A percentile compares a stretch with the other conserved stretches of the same genome.
Evolutionary conservation across 331 rosid genomes (phyloP).

Genomic region (Acacia concinna): DNA sequence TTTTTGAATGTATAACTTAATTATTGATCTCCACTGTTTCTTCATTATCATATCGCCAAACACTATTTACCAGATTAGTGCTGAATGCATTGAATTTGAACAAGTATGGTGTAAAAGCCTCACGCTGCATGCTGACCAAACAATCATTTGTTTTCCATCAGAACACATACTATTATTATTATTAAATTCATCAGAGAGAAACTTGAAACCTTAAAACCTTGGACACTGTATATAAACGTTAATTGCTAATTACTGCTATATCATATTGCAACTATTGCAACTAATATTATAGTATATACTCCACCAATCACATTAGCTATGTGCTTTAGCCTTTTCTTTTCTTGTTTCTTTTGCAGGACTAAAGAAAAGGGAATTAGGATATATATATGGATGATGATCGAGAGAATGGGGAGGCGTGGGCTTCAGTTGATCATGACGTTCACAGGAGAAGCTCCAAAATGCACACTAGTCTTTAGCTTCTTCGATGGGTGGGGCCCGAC

Average conservation of each 20-base stretch:
- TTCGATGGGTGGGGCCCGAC: constrained; percentile 33
- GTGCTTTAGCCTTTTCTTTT: neutral
- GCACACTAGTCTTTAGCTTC: constrained; percentile 37
- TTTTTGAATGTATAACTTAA: neutral
- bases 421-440: constrained; percentile 13
- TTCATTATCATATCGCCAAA: neutral
- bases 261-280: neutral
- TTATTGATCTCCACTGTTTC: neutral
- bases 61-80: no score
- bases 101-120: neutral
- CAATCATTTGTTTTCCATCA: neutral
- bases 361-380: neutral
- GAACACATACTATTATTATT: neutral
- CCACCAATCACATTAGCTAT: neutral
- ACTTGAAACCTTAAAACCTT: neutral
- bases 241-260: neutral
- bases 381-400: no score
- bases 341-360: neutral
- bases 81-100: neutral
- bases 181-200: neutral
- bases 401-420: neutral
- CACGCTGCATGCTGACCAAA: neutral
- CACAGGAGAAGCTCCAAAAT: constrained; percentile 19
- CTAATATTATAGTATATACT: neutral
- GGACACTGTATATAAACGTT: neutral